phyloP scores from a whole-genome alignment of 495 filamentous ascomycete genomes.

The Aspergillus hancockii region DNA sequence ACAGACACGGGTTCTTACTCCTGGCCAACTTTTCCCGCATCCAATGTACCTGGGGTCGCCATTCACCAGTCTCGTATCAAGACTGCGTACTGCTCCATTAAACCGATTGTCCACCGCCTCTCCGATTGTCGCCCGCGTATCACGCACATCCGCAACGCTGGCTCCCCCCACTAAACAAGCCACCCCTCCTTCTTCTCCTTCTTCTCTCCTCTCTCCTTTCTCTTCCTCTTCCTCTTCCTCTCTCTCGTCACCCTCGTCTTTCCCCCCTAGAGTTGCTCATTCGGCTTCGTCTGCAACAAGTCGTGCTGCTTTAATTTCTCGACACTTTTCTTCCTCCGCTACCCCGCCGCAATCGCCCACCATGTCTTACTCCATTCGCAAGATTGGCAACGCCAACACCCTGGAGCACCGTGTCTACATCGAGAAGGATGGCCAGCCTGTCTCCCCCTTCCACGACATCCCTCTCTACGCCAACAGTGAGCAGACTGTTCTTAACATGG shows the following conservation, averaged over 20 bases:
- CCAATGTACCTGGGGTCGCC: slow-evolving; percentile 14
- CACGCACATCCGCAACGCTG: slow-evolving; percentile 43
- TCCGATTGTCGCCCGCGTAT: slow-evolving; percentile 29
- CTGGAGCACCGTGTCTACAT: slow-evolving; percentile 97
- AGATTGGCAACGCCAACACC: slow-evolving; percentile 86
- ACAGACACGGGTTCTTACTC: background rate
- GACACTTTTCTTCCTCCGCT: slow-evolving; percentile 29
- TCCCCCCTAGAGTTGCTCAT: slow-evolving; percentile 20
- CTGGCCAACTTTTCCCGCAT: background rate
- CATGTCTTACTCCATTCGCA: slow-evolving; percentile 69
- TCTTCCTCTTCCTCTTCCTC: slow-evolving; percentile 22
- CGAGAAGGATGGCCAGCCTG: slow-evolving; percentile 91
- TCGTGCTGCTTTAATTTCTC: slow-evolving; percentile 28
- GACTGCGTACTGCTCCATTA: slow-evolving; percentile 29
- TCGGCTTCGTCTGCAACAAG: slow-evolving; percentile 25
- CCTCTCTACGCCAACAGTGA: slow-evolving; percentile 94
- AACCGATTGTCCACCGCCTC: slow-evolving; percentile 46
- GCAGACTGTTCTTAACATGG: slow-evolving; percentile 96
- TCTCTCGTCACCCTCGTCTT: slow-evolving; percentile 8
- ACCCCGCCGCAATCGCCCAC: slow-evolving; percentile 26
- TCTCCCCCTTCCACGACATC: slow-evolving; percentile 98
- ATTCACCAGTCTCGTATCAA: slow-evolving; percentile 4
- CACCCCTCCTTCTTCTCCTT: slow-evolving; percentile 41
- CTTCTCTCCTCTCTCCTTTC: slow-evolving; percentile 27
- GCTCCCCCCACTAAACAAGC: slow-evolving; percentile 46